Percentiles rank a stretch among this genome's conserved stretches.
These are phyloP conservation scores for Mortierella alpina DNA, from an alignment of 192 early-diverging fungal species.

Conservation along the genomic window DNA sequence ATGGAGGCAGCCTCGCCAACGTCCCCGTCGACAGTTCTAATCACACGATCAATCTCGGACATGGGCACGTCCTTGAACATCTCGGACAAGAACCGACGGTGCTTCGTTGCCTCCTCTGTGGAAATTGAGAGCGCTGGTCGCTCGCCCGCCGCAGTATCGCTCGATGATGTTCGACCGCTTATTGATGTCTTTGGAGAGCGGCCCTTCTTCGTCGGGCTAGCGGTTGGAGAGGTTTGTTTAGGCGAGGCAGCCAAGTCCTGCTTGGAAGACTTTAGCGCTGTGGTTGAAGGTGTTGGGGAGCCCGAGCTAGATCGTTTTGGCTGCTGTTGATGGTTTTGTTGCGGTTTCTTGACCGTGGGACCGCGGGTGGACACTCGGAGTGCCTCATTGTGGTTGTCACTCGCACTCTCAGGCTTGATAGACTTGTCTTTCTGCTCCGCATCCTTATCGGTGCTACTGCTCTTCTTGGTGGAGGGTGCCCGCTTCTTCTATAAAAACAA, in stretches of 20 bases:
- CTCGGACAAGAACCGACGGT: constrained; percentile 4
- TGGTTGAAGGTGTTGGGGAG: background rate
- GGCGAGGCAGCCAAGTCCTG: background rate
- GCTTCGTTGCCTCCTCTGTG: constrained; percentile 7
- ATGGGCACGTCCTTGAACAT: constrained; percentile 26
- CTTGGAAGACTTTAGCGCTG: background rate
- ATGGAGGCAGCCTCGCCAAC: constrained; percentile 8
- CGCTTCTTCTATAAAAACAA: background rate
- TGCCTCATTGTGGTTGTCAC: too few relatives aligned
- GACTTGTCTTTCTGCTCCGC: background rate
- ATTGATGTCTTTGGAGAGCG: background rate
- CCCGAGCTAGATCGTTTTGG: constrained; percentile 8
- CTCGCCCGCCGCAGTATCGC: background rate
- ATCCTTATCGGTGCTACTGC: background rate
- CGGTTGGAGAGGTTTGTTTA: too few relatives aligned
- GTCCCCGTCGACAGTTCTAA: constrained; percentile 12
- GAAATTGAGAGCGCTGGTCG: background rate
- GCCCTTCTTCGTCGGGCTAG: background rate
- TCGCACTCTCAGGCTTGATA: background rate
- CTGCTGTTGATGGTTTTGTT: background rate
- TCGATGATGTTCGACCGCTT: background rate
- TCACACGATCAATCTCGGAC: constrained; percentile 23
- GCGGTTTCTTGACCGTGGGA: background rate
- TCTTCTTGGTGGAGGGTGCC: background rate
- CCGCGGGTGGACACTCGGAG: too few relatives aligned